phyloP scores from a whole-genome alignment of 2,329 filamentous ascomycete species.

The Monilinia laxa region DNA sequence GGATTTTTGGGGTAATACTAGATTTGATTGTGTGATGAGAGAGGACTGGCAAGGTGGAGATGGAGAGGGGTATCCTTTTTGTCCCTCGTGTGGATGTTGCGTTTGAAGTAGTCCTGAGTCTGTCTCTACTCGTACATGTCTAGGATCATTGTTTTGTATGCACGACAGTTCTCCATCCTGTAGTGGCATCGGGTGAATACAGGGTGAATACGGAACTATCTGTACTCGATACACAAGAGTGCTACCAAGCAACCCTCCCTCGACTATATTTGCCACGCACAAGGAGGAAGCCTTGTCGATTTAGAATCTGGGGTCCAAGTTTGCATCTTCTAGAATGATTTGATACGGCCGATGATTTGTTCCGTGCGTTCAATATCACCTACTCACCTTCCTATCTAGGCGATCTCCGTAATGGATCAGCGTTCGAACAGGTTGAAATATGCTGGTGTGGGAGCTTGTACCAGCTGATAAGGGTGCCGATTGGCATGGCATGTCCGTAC shows the following conservation, averaged over 20 bases:
- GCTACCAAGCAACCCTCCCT: not conserved
- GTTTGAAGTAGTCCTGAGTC: not conserved
- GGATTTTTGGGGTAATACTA: slow-evolving; percentile 1
- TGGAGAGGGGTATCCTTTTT: not conserved
- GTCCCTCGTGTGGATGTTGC: not conserved
- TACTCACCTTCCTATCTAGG: slow-evolving; percentile 15
- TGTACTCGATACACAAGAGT: slow-evolving; percentile 8
- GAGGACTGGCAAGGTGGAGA: not conserved
- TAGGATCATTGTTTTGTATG: not conserved
- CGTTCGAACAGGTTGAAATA: not conserved
- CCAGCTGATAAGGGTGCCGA: slow-evolving; percentile 19
- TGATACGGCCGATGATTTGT: slow-evolving; percentile 15
- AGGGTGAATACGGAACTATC: not conserved
- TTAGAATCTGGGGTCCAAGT: slow-evolving; percentile 22
- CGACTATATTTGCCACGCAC: slow-evolving; percentile 16
- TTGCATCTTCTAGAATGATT: slow-evolving; percentile 23
- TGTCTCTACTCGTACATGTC: not conserved
- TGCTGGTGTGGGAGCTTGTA: slow-evolving; percentile 8
- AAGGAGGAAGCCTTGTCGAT: slow-evolving; percentile 11
- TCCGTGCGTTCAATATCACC: slow-evolving; percentile 16
- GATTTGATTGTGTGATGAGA: slow-evolving; percentile 5
- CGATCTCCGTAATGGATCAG: slow-evolving; percentile 13
- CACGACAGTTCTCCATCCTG: not conserved
- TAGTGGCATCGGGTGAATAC: slow-evolving; percentile 8
- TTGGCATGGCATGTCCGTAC: slow-evolving; percentile 21